phyloP scores from a whole-genome alignment of 768 basidiomycete species.

The Rhodosporidiobolus odoratus region DNA sequence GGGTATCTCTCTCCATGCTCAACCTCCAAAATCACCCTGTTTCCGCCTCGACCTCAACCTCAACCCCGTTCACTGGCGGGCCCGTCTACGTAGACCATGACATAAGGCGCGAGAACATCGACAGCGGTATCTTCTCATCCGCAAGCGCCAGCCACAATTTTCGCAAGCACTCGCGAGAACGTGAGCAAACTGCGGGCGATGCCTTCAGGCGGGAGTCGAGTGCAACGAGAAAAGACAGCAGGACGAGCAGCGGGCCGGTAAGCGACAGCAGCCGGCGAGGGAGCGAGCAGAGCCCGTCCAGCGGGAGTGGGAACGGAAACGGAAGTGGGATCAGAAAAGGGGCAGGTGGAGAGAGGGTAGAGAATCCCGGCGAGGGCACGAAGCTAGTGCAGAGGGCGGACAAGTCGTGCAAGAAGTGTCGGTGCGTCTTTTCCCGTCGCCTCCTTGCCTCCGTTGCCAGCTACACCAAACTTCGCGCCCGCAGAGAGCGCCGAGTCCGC shows the following conservation, averaged over 20 bases:
- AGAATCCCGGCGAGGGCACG: no score
- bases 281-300: not conserved
- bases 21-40: not conserved
- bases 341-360: not conserved
- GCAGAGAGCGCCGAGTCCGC: slow-evolving; percentile 26
- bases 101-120: not conserved
- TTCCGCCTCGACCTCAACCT: not conserved
- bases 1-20: not conserved
- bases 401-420: slow-evolving; percentile 33
- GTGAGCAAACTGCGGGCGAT: no score
- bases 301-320: not conserved
- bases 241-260: not conserved
- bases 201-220: no score
- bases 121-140: not conserved
- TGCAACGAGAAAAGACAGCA: no score
- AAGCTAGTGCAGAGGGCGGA: slow-evolving; percentile 24
- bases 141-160: not conserved
- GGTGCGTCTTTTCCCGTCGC: slow-evolving; percentile 8
- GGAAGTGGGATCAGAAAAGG: not conserved
- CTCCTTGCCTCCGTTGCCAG: not conserved
- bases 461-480: no score
- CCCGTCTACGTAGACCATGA: not conserved
- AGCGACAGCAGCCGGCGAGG: not conserved
- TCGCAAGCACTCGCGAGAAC: not conserved
- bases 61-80: not conserved